Evolutionary conservation across 1,284 basidiomycete species (phyloP), one percentile per base, ranked within the genome.

Genomic region (Cystobasidium sp.): DNA sequence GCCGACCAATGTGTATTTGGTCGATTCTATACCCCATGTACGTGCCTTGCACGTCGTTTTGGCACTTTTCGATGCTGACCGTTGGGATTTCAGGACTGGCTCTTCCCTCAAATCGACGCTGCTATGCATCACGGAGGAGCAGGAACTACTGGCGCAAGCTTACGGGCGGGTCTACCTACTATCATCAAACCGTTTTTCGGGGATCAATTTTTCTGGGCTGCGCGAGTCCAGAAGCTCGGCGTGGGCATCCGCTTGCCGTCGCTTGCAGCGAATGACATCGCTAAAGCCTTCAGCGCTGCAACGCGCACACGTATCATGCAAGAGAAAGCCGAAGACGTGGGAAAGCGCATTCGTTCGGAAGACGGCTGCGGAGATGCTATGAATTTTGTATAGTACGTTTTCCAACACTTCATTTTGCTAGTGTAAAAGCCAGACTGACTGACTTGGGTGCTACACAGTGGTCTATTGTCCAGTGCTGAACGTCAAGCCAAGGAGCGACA

Each of bases 101-200:
- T 66, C 31, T 66, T 66, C 51, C 64, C 64, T 5, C 44, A 22
- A 37, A 44, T 66, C 14, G 64, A 66, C 22, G 64, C 64, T 24
- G 64, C 51, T 9, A 52, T 51, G 49, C 64, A 66, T 37, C 64
- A 66, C n/a, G 64, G 64, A 75, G 96, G 96, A 64, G 94, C 96
- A 6, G 96, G 96, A 24, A 97, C 96, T 0, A 93, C 93, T 0
- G 95, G 95, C 14, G 96, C 96, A 9, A 52, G 51, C 1, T 52
- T 58, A 22, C 76, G 89, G 80, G 93, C 93, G 73, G 93, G 94
- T 7, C 90, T 95, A 75, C 95, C 96, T 0, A 98, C 94, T 0
- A 91, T 99, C 79, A 94, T 99, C 81, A 91, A 91, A 78, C 96
- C 96, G 0, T 99, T 97, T 87, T 98, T 98, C 80, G 96, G 96